phyloP scores from a whole-genome alignment of 2,329 filamentous ascomycete species.

The Fusarium coicis region DNA sequence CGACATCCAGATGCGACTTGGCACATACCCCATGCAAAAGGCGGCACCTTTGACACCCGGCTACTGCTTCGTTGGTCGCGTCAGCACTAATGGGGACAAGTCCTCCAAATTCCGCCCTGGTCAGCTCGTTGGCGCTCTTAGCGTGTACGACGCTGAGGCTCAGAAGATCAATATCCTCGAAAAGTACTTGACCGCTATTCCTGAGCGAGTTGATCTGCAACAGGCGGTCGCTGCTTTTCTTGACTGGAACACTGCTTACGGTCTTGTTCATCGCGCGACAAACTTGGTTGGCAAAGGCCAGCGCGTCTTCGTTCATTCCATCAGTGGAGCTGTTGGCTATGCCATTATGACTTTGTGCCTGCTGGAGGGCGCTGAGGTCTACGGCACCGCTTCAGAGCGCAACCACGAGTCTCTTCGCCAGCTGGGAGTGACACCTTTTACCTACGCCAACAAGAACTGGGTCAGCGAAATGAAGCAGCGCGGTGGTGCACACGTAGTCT shows the following conservation, averaged over 20 bases:
- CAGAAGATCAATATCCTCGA: conserved; percentile 59
- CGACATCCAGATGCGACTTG: conserved; percentile 62
- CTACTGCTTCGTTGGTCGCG: conserved; percentile 59
- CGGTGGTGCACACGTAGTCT: conserved; percentile 60
- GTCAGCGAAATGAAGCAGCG: conserved; percentile 56
- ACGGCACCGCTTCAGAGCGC: conserved; percentile 59
- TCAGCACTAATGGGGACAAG: conserved; percentile 52
- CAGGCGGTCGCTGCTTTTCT: conserved; percentile 55
- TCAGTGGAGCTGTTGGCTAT: conserved; percentile 61
- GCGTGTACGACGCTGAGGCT: conserved; percentile 56
- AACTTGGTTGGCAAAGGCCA: conserved; percentile 54
- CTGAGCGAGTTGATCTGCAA: conserved; percentile 53
- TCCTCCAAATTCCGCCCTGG: conserved; percentile 47
- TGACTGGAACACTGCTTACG: conserved; percentile 59
- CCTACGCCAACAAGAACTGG: conserved; percentile 62
- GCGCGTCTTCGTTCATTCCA: conserved; percentile 61
- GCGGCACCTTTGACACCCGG: conserved; percentile 60
- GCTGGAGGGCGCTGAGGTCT: conserved; percentile 57
- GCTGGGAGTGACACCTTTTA: conserved; percentile 56
- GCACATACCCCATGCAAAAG: conserved; percentile 58
- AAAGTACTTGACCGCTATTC: conserved; percentile 57
- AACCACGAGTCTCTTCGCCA: conserved; percentile 56
- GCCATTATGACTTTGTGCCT: conserved; percentile 55
- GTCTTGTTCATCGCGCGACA: conserved; percentile 51
- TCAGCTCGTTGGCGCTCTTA: conserved; percentile 51